A percentile compares a stretch with the other conserved stretches of the same genome.
These are phyloP conservation scores for Omphalotus guepiniiformis DNA, from an alignment of 768 basidiomycete genomes.

Conservation along the genomic window DNA sequence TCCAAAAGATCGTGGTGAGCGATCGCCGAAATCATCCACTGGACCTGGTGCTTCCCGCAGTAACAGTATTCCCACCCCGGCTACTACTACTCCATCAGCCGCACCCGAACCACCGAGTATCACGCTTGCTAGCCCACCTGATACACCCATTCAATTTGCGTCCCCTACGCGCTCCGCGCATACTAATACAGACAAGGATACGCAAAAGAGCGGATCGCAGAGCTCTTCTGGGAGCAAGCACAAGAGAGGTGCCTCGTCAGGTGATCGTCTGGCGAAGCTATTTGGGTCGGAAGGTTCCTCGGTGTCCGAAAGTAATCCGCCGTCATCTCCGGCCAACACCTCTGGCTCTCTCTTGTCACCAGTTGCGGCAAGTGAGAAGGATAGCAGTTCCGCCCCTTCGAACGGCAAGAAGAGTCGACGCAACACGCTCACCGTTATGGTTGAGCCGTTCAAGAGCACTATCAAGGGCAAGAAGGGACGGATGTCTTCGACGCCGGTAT, in stretches of 20 bases:
- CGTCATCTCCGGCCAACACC: constrained; percentile 1
- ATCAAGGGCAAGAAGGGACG: constrained; percentile 41
- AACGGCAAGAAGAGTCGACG: constrained; percentile 57
- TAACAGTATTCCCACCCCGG: constrained; percentile 21
- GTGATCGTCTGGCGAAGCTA: constrained; percentile 3
- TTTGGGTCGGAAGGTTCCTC: not conserved
- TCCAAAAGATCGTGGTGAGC: not conserved
- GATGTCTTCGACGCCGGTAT: constrained; percentile 27
- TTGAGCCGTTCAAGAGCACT: constrained; percentile 65
- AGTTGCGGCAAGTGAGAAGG: constrained; percentile 26
- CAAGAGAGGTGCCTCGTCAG: constrained; percentile 6
- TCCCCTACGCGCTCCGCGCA: constrained; percentile 17
- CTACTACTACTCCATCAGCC: constrained; percentile 24
- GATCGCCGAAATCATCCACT: constrained; percentile 1
- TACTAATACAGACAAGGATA: not conserved
- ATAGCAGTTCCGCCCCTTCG: constrained; percentile 7
- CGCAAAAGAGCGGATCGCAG: not conserved
- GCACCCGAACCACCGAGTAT: constrained; percentile 30
- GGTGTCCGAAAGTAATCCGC: not conserved
- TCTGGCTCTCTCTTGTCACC: constrained; percentile 8
- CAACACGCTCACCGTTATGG: constrained; percentile 86
- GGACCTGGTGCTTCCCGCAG: constrained; percentile 20
- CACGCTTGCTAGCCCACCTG: constrained; percentile 40
- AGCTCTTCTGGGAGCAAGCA: constrained; percentile 10
- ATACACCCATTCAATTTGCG: constrained; percentile 24